A percentile compares a stretch with the other conserved stretches of the same genome.
phyloP scores from a whole-genome alignment of 2,329 filamentous ascomycete species.

The Colletotrichum lentis region DNA sequence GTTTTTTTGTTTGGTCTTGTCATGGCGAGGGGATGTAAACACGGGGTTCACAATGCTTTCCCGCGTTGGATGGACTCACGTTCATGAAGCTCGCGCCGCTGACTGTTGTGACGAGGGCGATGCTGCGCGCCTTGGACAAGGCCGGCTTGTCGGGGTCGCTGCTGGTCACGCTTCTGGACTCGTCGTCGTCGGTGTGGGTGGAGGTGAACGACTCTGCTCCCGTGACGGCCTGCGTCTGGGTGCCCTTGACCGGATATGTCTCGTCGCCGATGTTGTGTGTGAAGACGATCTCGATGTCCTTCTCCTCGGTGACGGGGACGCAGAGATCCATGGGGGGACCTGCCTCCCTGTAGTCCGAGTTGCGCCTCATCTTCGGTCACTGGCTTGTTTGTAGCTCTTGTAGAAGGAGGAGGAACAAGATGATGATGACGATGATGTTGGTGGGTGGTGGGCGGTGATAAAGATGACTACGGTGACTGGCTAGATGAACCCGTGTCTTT shows the following conservation, averaged over 20 bases:
- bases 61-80: slow-evolving; percentile 49
- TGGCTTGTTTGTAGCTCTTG: too few species aligned
- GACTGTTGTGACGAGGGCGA: slow-evolving; percentile 63
- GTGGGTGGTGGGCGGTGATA: not conserved
- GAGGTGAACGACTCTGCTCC: not conserved
- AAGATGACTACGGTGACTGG: too few species aligned
- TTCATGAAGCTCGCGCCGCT: slow-evolving; percentile 66
- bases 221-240: not conserved
- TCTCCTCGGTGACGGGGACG: slow-evolving; percentile 14
- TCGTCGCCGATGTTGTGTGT: slow-evolving; percentile 17
- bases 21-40: too few species aligned
- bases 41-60: too few species aligned
- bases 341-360: slow-evolving; percentile 1
- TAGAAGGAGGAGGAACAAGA: too few species aligned
- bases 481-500: too few species aligned
- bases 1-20: too few species aligned
- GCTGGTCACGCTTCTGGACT: slow-evolving; percentile 31
- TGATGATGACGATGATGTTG: too few species aligned
- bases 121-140: slow-evolving; percentile 60
- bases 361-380: slow-evolving; percentile 17
- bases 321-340: not conserved
- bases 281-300: slow-evolving; percentile 17
- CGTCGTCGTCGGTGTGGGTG: slow-evolving; percentile 37
- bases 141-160: slow-evolving; percentile 42
- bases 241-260: slow-evolving; percentile 17